phyloP scores from a whole-genome alignment of 1,284 basidiomycete genomes.

The Lignosus rhinocerotis region DNA sequence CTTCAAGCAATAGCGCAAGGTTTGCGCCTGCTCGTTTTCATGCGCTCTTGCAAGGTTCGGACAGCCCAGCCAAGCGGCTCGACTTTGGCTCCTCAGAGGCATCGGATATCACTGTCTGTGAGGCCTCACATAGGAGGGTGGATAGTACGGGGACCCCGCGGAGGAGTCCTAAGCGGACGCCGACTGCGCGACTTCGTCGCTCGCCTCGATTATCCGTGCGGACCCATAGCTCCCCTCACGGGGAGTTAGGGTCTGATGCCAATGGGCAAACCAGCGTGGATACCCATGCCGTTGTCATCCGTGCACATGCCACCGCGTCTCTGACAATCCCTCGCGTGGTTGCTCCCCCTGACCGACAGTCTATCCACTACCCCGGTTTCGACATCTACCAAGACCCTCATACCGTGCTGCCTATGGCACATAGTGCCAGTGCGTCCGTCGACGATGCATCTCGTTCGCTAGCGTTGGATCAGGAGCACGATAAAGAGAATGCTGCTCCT shows the following conservation, averaged over 20 bases:
- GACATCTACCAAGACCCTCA: constrained; percentile 57
- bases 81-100: constrained; percentile 42
- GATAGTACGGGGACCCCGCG: constrained; percentile 14
- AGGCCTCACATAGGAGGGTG: neutral
- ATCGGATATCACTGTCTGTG: constrained; percentile 10
- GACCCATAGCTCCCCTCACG: neutral
- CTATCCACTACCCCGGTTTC: constrained; percentile 75
- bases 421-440: neutral
- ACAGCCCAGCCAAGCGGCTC: constrained; percentile 48
- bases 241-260: neutral
- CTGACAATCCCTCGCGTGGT: constrained; percentile 43
- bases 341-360: constrained; percentile 52
- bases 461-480: constrained; percentile 35
- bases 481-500: constrained; percentile 57
- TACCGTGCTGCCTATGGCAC: constrained; percentile 31
- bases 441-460: constrained; percentile 17
- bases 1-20: constrained; percentile 27
- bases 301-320: constrained; percentile 31
- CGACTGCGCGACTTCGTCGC: constrained; percentile 10
- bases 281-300: neutral
- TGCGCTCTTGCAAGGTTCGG: constrained; percentile 35
- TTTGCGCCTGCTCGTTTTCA: constrained; percentile 31
- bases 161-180: constrained; percentile 17
- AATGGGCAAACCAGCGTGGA: constrained; percentile 1
- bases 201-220: constrained; percentile 16